These are phyloP conservation scores for Candida xyloterini DNA, from an alignment of 805 yeast genomes.

Conservation along the genomic window DNA sequence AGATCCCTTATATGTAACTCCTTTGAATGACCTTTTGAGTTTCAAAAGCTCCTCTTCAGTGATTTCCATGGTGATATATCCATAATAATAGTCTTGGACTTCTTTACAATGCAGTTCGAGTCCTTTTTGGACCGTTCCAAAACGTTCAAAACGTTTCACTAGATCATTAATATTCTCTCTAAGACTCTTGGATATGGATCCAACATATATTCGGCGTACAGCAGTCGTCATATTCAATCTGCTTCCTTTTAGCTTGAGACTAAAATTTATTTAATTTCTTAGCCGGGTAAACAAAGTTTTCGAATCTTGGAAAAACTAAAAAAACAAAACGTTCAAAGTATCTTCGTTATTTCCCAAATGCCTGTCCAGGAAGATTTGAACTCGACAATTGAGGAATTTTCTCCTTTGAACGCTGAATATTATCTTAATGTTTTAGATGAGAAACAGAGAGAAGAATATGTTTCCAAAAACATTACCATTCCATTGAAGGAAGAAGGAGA, in stretches of 20 bases:
- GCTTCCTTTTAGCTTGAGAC: not conserved
- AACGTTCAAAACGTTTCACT: conserved; percentile 53
- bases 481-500: conserved; percentile 77
- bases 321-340: conserved; percentile 3
- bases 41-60: conserved; percentile 43
- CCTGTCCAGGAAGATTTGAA: conserved; percentile 12
- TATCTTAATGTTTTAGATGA: conserved; percentile 25
- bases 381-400: conserved; percentile 15
- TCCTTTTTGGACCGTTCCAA: conserved; percentile 51
- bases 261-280: conserved; percentile 1
- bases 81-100: conserved; percentile 55
- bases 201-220: conserved; percentile 50
- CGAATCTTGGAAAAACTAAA: conserved; percentile 6
- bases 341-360: conserved; percentile 7
- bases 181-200: conserved; percentile 58
- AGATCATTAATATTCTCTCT: conserved; percentile 46
- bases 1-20: conserved; percentile 73
- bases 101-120: conserved; percentile 57
- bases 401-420: conserved; percentile 26
- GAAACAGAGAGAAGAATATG: conserved; percentile 21
- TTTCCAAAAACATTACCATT: conserved; percentile 39
- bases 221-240: conserved; percentile 1
- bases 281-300: conserved; percentile 10
- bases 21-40: conserved; percentile 59
- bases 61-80: conserved; percentile 60